Conservation (phyloP, 73 alveolate genomes). For the Stentor coeruleus region DNA sequence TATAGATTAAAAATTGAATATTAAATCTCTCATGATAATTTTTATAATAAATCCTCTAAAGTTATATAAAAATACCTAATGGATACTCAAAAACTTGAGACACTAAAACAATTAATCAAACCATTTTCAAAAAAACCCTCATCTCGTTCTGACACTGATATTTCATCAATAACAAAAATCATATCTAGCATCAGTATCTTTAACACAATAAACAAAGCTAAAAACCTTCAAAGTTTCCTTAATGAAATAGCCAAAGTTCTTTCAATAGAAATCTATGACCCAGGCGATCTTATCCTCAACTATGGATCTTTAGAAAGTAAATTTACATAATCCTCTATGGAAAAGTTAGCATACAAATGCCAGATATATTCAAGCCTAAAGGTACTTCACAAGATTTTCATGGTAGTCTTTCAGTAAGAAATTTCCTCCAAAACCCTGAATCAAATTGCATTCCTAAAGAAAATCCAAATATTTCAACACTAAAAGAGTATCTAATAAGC, state of each 20-base stretch:
- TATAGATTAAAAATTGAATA: too few relatives aligned
- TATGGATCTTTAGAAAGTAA: background rate
- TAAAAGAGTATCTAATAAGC: background rate
- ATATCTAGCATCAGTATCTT: background rate
- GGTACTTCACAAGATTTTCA: background rate
- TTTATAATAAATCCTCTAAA: too few relatives aligned
- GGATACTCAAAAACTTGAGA: background rate
- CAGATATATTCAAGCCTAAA: background rate
- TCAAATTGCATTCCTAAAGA: slow-evolving; percentile 8
- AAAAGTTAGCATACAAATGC: background rate
- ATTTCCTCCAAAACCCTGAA: slow-evolving; percentile 13
- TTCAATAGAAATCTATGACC: background rate
- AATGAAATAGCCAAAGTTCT: background rate
- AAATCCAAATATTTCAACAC: background rate
- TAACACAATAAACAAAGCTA: background rate
- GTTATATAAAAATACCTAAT: too few relatives aligned
- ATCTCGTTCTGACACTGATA: background rate
- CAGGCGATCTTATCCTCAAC: background rate
- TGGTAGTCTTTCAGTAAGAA: background rate
- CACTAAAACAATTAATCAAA: background rate
- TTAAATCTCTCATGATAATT: too few relatives aligned
- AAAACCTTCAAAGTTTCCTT: background rate
- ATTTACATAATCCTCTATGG: slow-evolving; percentile 10
- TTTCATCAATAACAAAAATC: background rate
- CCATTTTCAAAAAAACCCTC: background rate